These are phyloP conservation scores for Russula olivacea DNA, from an alignment of 768 basidiomycete genomes.

Conservation along the genomic window DNA sequence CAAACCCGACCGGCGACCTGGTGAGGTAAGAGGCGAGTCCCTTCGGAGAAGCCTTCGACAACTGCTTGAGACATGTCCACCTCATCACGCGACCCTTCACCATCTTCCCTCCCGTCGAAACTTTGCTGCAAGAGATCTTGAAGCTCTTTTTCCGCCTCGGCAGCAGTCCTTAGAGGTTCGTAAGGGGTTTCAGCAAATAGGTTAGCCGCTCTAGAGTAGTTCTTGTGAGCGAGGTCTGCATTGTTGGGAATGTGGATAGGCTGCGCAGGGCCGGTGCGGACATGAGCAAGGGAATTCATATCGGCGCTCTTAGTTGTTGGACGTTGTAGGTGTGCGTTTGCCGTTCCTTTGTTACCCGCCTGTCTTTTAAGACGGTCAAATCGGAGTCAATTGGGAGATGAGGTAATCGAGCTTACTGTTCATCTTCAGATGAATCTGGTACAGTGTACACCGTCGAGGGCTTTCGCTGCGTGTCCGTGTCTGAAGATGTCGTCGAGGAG, in stretches of 20 bases:
- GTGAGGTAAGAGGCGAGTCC: slow-evolving; percentile 72
- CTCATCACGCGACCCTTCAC: slow-evolving; percentile 38
- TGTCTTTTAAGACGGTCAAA: neutral
- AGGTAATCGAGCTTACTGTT: slow-evolving; percentile 8
- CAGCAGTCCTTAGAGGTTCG: slow-evolving; percentile 36
- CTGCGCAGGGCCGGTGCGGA: slow-evolving; percentile 14
- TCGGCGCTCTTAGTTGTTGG: slow-evolving; percentile 8
- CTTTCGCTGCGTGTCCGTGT: neutral
- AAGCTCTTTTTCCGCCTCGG: slow-evolving; percentile 72
- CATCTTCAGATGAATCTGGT: slow-evolving; percentile 27
- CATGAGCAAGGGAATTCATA: neutral
- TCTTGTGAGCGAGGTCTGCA: neutral
- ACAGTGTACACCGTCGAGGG: slow-evolving; percentile 5
- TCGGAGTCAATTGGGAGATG: neutral
- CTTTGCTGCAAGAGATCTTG: slow-evolving; percentile 68
- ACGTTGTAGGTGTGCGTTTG: neutral
- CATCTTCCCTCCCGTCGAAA: slow-evolving; percentile 48
- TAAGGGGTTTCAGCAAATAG: slow-evolving; percentile 29
- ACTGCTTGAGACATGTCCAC: slow-evolving; percentile 60
- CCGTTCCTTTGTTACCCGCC: neutral
- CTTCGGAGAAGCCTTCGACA: slow-evolving; percentile 72
- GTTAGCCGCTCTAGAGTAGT: slow-evolving; percentile 21
- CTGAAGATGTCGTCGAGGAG: slow-evolving; percentile 14
- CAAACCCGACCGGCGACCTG: slow-evolving; percentile 81
- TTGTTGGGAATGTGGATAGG: slow-evolving; percentile 23